These are phyloP conservation scores for Stereum hirsutum DNA, from an alignment of 1,284 basidiomycete species.

Conservation along the genomic window DNA sequence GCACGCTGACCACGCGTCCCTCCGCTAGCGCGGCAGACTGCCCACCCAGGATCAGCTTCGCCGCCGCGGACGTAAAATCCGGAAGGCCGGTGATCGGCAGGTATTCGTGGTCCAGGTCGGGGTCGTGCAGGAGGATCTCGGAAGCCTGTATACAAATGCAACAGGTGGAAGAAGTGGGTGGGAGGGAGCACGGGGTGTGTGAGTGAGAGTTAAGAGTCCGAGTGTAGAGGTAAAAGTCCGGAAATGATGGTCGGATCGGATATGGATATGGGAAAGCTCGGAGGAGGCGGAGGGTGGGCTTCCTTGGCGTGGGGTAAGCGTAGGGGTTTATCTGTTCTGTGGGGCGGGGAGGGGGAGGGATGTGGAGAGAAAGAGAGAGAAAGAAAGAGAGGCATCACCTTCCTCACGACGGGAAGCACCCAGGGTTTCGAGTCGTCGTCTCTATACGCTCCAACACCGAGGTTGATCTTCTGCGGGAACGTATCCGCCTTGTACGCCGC, in stretches of 20 bases:
- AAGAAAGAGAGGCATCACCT: slow-evolving; percentile 34
- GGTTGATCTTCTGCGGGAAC: slow-evolving; percentile 80
- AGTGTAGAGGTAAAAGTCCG: too few species aligned
- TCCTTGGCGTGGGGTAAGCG: too few species aligned
- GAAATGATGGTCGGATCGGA: too few species aligned
- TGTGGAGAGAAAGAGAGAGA: neutral
- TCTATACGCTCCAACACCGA: slow-evolving; percentile 86
- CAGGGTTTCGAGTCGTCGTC: slow-evolving; percentile 83
- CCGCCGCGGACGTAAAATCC: slow-evolving; percentile 74
- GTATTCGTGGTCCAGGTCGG: slow-evolving; percentile 86
- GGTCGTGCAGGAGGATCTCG: slow-evolving; percentile 59
- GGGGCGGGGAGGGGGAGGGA: too few species aligned
- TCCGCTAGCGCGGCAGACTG: slow-evolving; percentile 70
- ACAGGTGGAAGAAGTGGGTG: neutral
- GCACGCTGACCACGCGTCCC: slow-evolving; percentile 65
- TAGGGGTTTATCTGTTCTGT: too few species aligned
- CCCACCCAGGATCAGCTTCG: slow-evolving; percentile 72
- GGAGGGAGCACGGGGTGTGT: neutral
- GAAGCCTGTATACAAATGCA: slow-evolving; percentile 55
- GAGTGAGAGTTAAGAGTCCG: too few species aligned
- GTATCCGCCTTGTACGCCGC: slow-evolving; percentile 82
- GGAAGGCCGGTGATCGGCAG: slow-evolving; percentile 86
- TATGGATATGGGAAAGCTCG: too few species aligned
- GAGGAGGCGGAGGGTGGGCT: too few species aligned
- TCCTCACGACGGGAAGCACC: slow-evolving; percentile 88